Percentiles rank a stretch among this genome's conserved stretches.
Conservation (phyloP, 331 rosid species). For the Spiraea crenata region DNA sequence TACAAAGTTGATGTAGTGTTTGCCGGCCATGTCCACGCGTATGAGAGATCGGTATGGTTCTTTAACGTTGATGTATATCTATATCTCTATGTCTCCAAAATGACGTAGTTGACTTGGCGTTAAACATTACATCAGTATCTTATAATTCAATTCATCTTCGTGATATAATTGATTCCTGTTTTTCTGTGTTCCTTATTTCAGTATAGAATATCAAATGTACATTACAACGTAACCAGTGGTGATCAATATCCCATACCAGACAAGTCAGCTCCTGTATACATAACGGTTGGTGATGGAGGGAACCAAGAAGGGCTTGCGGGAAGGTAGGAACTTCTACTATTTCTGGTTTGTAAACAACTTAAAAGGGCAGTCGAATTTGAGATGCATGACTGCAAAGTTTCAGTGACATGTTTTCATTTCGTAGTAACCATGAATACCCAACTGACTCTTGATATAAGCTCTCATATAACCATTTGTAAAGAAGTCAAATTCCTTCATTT, state of each 20-base stretch:
- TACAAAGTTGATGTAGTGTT: conserved; percentile 46
- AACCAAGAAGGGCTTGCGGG: conserved; percentile 98
- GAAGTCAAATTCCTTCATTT: not conserved
- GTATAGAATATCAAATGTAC: conserved; percentile 77
- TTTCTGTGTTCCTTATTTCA: conserved; percentile 29
- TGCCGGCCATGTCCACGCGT: conserved; percentile 63
- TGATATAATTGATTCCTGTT: not conserved
- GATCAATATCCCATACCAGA: conserved; percentile 55
- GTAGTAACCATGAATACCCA: too few species aligned
- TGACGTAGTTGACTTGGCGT: not conserved
- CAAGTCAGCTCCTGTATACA: conserved; percentile 92
- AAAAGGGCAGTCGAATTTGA: conserved; percentile 22
- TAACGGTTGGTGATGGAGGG: conserved; percentile 98
- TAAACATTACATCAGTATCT: too few species aligned
- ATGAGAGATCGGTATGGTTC: conserved; percentile 50
- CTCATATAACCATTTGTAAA: not conserved
- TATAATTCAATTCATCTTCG: not conserved
- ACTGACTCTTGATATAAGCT: not conserved
- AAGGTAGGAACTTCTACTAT: conserved; percentile 32
- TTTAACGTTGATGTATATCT: not conserved
- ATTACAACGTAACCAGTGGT: conserved; percentile 69
- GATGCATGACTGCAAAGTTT: not conserved
- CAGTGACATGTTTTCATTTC: not conserved
- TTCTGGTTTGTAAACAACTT: not conserved
- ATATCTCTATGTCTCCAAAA: not conserved